Base-by-base conservation (phyloP, 495 filamentous ascomycete genomes). In the Penicillium diatomitis region DNA sequence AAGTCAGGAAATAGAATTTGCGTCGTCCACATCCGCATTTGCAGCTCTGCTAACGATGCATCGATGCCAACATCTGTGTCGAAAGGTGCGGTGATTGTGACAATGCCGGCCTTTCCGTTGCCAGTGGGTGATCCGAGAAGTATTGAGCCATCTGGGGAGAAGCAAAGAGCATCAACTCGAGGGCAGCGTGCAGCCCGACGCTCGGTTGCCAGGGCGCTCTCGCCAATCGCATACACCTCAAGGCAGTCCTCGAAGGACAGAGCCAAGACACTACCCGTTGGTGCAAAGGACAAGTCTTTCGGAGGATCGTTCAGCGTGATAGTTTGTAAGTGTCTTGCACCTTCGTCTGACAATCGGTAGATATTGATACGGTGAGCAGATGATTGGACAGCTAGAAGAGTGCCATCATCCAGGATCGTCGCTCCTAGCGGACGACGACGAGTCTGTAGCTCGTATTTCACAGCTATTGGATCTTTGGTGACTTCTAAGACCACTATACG, bases 171-270 rank as follows among this genome's bases (percentile, higher is more conserved):
- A 65, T 95, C 88, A 2, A 90, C 84, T 3, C 77, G 76, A 53
- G 84, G 81, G 56, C 88, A 94, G 52, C 90, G 89, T 38, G 95
- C 86, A 2, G 86, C 81, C 55, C 90, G 76, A 50, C 86, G 71
- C 50, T 90, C 81, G 4, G 83, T 85, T 12, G 79, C 70, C 11
- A 83, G 54, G 6, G 78, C 81, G 34, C 70, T 75, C 7, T 81
- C 70, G 34, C 78, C 81, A 12, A 95, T 65, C 5, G 88, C 84
- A 41, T 89, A 81, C 1, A 96, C 86, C 57, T 95, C 90, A 50
- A 96, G 89, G 9, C 85, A 86, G 32, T 86, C 85, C 55, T 87
- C 80, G 68, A 87, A 95, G 8, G 87, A 88, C n/a, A 88, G 82
- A 27, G 88, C 90, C 49, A 95, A 71, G 12, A 95, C 86, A 38